phyloP scores from a whole-genome alignment of 75 land plant species.

The Sequoiadendron giganteum region DNA sequence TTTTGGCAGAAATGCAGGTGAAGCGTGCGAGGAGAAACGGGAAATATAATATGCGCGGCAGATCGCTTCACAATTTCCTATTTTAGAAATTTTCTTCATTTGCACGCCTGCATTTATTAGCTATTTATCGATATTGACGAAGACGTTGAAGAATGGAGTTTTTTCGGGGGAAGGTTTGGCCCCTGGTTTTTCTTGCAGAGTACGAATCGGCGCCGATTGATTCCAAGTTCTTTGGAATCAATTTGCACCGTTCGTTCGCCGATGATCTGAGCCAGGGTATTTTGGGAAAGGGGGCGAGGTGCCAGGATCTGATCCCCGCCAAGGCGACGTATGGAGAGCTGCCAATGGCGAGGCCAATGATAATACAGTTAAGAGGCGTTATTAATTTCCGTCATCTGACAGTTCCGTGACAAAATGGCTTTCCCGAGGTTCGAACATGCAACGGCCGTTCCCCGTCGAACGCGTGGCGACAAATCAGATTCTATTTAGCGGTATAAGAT shows the following conservation, averaged over 20 bases:
- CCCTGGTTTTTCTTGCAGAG: too few relatives aligned
- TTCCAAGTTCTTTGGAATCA: too few relatives aligned
- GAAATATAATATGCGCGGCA: too few relatives aligned
- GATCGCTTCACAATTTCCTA: too few relatives aligned
- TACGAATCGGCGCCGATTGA: too few relatives aligned
- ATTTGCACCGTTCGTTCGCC: too few relatives aligned
- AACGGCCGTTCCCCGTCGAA: not conserved
- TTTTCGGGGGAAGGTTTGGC: too few relatives aligned
- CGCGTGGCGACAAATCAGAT: not conserved
- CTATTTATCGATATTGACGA: not conserved
- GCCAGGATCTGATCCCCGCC: too few relatives aligned
- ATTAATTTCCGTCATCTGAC: not conserved
- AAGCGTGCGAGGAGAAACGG: too few relatives aligned
- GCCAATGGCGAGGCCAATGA: not conserved
- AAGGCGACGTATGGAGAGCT: not conserved
- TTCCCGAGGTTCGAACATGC: not conserved
- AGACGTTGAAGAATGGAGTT: not conserved
- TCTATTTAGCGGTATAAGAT: not conserved
- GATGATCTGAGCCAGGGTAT: too few relatives aligned
- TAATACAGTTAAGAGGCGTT: not conserved
- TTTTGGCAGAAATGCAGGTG: too few relatives aligned
- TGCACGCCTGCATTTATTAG: not conserved
- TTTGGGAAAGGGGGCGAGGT: too few relatives aligned
- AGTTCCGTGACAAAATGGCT: not conserved
- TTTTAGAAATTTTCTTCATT: not conserved